These are phyloP conservation scores for Apophysomyces ossiformis DNA, from an alignment of 371 early-diverging fungal genomes.

Conservation along the genomic window DNA sequence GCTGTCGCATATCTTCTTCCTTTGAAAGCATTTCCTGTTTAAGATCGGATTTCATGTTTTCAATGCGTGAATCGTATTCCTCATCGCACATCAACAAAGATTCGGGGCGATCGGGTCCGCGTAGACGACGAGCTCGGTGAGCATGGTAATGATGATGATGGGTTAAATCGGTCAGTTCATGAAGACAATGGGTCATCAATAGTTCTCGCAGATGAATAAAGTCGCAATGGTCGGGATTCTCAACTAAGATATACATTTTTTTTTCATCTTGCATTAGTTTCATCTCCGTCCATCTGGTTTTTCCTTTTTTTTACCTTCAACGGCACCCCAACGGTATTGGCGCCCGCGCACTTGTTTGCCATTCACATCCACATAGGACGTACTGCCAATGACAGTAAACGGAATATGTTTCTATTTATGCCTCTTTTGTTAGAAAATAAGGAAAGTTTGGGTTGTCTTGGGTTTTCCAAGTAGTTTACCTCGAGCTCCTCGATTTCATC, in stretches of 20 bases:
- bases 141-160: constrained; percentile 80
- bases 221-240: constrained; percentile 87
- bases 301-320: constrained; percentile 68
- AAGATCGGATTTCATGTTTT: constrained; percentile 53
- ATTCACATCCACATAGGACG: constrained; percentile 71
- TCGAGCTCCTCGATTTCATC: constrained; percentile 74
- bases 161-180: constrained; percentile 82
- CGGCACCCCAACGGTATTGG: constrained; percentile 97
- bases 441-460: constrained; percentile 21
- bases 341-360: constrained; percentile 85
- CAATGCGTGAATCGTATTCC: constrained; percentile 67
- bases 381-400: constrained; percentile 93
- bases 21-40: constrained; percentile 73
- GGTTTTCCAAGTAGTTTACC: constrained; percentile 34
- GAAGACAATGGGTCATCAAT: constrained; percentile 75
- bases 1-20: constrained; percentile 77
- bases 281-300: background rate
- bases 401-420: constrained; percentile 74
- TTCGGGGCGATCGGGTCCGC: constrained; percentile 57
- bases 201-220: constrained; percentile 81
- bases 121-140: constrained; percentile 72
- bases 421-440: background rate
- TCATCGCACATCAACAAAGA: constrained; percentile 81
- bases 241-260: constrained; percentile 55
- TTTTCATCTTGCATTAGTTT: background rate